Base-by-base conservation (phyloP, 805 yeast genomes). In the Hanseniaspora jakobsenii region DNA sequence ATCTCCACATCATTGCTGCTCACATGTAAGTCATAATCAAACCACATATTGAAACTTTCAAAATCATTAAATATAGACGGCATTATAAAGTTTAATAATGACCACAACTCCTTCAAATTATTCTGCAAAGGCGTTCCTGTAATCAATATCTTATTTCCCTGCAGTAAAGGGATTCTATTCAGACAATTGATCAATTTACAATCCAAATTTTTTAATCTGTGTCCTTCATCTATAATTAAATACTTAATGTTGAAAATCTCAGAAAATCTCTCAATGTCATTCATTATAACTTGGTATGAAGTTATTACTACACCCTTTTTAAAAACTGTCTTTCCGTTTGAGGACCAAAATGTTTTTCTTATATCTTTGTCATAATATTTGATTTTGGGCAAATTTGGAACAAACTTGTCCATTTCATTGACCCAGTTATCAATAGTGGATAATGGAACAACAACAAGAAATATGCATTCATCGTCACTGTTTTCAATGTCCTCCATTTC, bases 41-140 rank as follows among this genome's bases (percentile, higher is more conserved):
- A 91, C 96, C 97, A 89, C 56, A 78, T 81, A 59, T 89, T 93
- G 57, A 89, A 89, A 34, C 86, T 69, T 41, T 79, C 89, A 49
- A 87, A 71, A 60, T 89, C 97, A 34, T 83, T 83, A 59, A 89
- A 89, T 23, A 91, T 81, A 54, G 86, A 95, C 0, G 98, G 98
- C 41, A 89, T 65, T 28, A 91, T 79, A 56, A 89, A 89, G 57
- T 91, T 91, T 44, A 89, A 66, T 47, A 91, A 65, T 0, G 95
- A 81, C 97, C 97, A 89, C 30, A 91, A 64, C 61, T 91, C 97
- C 43, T 80, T 73, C 47, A 89, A 65, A 55, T 87, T 89, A 58
- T 89, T 89, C 59, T 89, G 98, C 42, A 89, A 66, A 0, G 98
- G 97, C 0, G 98, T 89, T n/a, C 98, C 98, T 0, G 98, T 89